Percentiles rank a stretch among this genome's conserved stretches.
These are phyloP conservation scores for Phytophthora multivora DNA, from an alignment of 352 stramenopile species.

Conservation along the genomic window DNA sequence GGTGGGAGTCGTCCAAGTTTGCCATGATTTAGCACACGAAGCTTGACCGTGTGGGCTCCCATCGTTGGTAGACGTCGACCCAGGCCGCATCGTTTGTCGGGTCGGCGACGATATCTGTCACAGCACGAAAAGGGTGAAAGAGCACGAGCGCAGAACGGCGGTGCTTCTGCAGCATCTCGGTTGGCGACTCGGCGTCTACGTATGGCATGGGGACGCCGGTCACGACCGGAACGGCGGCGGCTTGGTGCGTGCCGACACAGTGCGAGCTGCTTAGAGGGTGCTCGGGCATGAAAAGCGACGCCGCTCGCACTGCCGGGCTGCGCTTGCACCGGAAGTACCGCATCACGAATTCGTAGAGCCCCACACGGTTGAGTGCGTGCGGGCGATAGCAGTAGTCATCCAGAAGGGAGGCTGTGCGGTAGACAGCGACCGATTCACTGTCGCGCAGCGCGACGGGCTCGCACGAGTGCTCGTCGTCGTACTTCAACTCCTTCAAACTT, in stretches of 20 bases:
- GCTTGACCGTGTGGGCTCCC: background rate
- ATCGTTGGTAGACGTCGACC: background rate
- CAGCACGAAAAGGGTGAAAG: no score
- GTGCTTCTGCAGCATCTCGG: no score
- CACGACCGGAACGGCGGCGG: constrained; percentile 1
- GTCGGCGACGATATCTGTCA: no score
- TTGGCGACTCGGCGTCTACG: no score
- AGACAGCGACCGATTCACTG: background rate
- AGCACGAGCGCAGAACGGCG: no score
- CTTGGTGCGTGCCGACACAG: background rate
- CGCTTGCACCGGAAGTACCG: no score
- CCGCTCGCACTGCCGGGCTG: no score
- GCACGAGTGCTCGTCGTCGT: background rate
- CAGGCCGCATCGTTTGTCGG: background rate
- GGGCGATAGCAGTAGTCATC: constrained; percentile 8
- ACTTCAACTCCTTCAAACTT: background rate
- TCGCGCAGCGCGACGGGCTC: background rate
- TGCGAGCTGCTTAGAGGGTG: background rate
- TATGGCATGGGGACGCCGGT: no score
- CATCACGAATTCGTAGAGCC: no score
- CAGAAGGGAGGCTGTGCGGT: background rate
- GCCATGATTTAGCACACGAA: no score
- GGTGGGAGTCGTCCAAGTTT: no score
- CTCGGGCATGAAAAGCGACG: background rate
- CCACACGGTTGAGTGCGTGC: background rate